Evolutionary conservation across 2,329 filamentous ascomycete genomes (phyloP), one percentile per base, ranked within the genome.

Genomic region (Hypomyces perniciosus): DNA sequence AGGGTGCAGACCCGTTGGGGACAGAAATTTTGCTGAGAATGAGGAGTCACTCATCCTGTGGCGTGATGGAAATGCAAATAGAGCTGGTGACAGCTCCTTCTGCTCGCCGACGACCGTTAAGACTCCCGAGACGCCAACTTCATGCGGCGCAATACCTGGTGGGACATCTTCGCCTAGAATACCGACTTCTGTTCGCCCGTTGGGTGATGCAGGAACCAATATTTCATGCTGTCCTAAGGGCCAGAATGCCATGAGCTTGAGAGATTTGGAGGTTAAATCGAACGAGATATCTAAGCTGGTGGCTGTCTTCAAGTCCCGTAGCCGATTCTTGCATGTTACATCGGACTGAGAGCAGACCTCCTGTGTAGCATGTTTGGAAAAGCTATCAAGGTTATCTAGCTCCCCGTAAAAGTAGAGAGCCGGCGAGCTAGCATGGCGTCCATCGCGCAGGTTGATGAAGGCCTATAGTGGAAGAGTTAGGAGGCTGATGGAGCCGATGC

Each of bases 61-160:
- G 0, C 90, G 83, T 3, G 89, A 83, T 2, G 88, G 84, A 57
- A 95, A 93, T 40, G 87, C 83, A 72, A 97, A 96, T 42, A 92
- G 73, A 1, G 88, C 87, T 2, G 87, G 79, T 37, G 86, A 86
- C 8, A 88, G 82, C 56, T 83, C 81, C 37, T 76, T 75, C 60
- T 90, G 81, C 61, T 91, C 80, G 26, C 89, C 88, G 0, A 96
- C 70, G 3, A 95, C 86, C 0, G 84, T 85, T 46, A 96, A 72
- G 49, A 90, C 79, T 3, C 92, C 92, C 5, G 85, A 84, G 37
- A 96, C 76, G 35, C 85, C 86, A 9, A 96, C 69, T 57, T 96
- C 88, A 65, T 91, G 81, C 0, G 80, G 72, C 52, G 89, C 83
- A 10, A 80, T 73, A 27, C 72, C 74, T 5, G 73, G 68, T 10